These are phyloP conservation scores for Aspergillus sp. DNA, from an alignment of 2,329 filamentous ascomycete species.

Conservation along the genomic window DNA sequence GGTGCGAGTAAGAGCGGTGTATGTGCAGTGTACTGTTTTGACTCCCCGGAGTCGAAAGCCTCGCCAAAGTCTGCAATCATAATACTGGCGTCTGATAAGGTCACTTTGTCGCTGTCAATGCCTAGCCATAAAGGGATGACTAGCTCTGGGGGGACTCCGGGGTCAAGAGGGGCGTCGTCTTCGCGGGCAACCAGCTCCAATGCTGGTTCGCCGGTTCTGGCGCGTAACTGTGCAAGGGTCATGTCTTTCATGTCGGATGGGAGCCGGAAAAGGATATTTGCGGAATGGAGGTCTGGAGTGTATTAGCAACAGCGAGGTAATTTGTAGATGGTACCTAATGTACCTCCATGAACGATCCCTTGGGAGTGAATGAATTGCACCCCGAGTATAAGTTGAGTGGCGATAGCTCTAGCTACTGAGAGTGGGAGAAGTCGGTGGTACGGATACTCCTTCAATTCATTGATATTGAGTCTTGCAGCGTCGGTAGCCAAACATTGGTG, in stretches of 20 bases:
- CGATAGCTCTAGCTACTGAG: constrained; percentile 17
- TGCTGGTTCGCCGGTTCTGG: constrained; percentile 12
- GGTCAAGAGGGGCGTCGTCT: constrained; percentile 18
- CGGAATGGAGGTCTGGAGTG: constrained; percentile 18
- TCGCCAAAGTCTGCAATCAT: constrained; percentile 25
- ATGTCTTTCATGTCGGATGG: constrained; percentile 16
- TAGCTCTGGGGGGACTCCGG: constrained; percentile 18
- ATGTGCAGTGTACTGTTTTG: constrained; percentile 12
- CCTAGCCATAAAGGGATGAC: constrained; percentile 23
- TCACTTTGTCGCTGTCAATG: constrained; percentile 19
- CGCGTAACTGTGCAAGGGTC: constrained; percentile 18
- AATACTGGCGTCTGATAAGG: constrained; percentile 18
- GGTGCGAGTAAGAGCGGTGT: constrained; percentile 22
- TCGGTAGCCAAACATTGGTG: constrained; percentile 22
- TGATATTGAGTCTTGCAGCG: constrained; percentile 18
- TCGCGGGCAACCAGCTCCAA: constrained; percentile 18
- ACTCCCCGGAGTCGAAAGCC: constrained; percentile 17
- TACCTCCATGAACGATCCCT: constrained; percentile 27
- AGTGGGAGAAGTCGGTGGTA: constrained; percentile 14
- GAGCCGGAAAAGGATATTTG: constrained; percentile 22
- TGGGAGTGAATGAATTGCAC: constrained; percentile 23
- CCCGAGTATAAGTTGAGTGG: constrained; percentile 22
- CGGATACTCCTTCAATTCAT: constrained; percentile 19
- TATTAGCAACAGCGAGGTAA: too few species aligned
- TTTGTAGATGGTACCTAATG: too few species aligned